Evolutionary conservation across 768 basidiomycete species (phyloP).

Genomic region (Dioszegia aurantiaca): DNA sequence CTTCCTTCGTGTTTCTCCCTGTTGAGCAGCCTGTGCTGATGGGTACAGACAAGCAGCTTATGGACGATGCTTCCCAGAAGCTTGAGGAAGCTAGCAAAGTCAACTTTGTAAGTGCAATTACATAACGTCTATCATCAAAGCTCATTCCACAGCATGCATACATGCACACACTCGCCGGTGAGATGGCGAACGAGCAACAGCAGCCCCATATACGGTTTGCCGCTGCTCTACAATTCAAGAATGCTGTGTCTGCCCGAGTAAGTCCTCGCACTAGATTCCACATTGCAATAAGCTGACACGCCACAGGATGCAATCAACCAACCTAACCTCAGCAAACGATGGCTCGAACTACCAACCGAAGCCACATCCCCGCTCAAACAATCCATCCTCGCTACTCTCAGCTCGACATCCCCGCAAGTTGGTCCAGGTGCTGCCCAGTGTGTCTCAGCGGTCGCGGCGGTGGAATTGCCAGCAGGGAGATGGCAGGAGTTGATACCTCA

Average conservation of each 20-base stretch:
- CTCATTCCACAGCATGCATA: conserved; percentile 70
- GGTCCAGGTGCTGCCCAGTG: conserved; percentile 89
- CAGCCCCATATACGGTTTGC: conserved; percentile 79
- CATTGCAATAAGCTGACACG: background rate
- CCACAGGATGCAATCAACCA: conserved; percentile 71
- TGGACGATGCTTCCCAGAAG: conserved; percentile 85
- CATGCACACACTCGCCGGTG: conserved; percentile 81
- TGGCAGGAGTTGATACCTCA: conserved; percentile 89
- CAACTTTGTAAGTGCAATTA: conserved; percentile 70
- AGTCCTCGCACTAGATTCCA: background rate
- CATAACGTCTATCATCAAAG: conserved; percentile 16
- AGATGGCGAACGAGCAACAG: conserved; percentile 72
- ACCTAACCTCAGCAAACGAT: conserved; percentile 70
- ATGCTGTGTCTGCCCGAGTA: conserved; percentile 83
- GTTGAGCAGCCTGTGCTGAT: background rate
- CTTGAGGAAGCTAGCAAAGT: conserved; percentile 80
- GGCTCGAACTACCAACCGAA: conserved; percentile 70
- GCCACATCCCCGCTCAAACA: conserved; percentile 81
- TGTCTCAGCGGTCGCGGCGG: conserved; percentile 86
- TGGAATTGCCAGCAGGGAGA: conserved; percentile 81
- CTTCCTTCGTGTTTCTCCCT: conserved; percentile 15
- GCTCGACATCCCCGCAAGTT: conserved; percentile 66
- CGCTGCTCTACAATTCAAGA: conserved; percentile 96
- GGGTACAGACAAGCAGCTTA: conserved; percentile 72
- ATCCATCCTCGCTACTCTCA: conserved; percentile 76